Evolutionary conservation across 2,329 filamentous ascomycete species (phyloP), one percentile per base, ranked within the genome.

Genomic region (Raffaelea arxii): DNA sequence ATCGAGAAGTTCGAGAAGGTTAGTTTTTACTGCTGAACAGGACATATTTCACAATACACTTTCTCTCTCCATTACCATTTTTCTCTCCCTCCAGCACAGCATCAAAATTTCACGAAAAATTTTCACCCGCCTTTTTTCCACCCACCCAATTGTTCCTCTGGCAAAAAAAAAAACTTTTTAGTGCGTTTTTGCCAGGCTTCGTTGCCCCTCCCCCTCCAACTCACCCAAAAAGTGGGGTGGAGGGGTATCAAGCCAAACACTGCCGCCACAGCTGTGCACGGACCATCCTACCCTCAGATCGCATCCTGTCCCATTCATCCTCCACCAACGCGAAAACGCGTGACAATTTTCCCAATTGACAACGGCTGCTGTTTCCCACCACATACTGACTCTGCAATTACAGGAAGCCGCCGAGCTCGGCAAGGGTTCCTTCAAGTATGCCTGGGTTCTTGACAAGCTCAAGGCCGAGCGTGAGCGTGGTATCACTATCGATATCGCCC

Each of bases 1-100:
- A 98, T 98, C 71, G 92, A 98, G 86, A 98, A 98, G 86, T 98
- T 98, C 84, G 92, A 98, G 90, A 98, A 98, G 88, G 89, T 94
- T 74, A 70, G 81, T 69, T 50, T 46, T 49, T 36, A 38, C 41
- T 23, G 12, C 22, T 32, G 23, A 12, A 23, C 21, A 16, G 19
- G 19, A 18, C 12, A 22, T 35, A 25, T 25, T 46, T 42, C 48
- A 42, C 53, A 55, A 54, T 52, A 53, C 37, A 48, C 30, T 44
- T 24, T 18, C 30, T 40, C 32, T 44, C 14, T 22, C 32, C 39
- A 16, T 22, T 51, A 48, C 48, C 46, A 27, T 39, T 35, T 37
- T 48, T 55, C 54, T 57, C 41, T 48, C 24, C 43, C 46, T 47
- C 27, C 10, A 16, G 27, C 10, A 32, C 9, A 32, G 10, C 9